phyloP scores from a whole-genome alignment of 1,139 yeast genomes.

The Blastobotrys arbuscula region DNA sequence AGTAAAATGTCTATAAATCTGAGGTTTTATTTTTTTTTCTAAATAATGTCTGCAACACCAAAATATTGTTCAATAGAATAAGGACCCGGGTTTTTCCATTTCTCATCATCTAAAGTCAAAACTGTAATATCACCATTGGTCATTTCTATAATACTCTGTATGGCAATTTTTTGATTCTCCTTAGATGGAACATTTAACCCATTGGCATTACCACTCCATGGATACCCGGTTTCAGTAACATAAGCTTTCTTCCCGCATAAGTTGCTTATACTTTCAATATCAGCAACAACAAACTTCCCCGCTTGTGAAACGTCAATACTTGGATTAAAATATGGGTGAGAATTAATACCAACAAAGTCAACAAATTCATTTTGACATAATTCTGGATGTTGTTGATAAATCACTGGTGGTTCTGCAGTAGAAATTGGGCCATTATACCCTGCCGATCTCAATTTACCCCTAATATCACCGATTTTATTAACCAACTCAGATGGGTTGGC shows the following conservation, averaged over 20 bases:
- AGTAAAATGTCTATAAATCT: background rate
- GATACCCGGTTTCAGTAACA: constrained; percentile 84
- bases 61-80: constrained; percentile 83
- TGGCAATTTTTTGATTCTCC: constrained; percentile 67
- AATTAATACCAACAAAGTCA: constrained; percentile 78
- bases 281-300: constrained; percentile 66
- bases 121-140: constrained; percentile 53
- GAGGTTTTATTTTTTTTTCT: too few relatives aligned
- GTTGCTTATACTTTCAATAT: constrained; percentile 47
- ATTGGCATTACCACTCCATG: constrained; percentile 62
- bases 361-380: constrained; percentile 63
- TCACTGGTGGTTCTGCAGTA: constrained; percentile 85
- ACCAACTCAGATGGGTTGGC: constrained; percentile 55
- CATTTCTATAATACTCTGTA: constrained; percentile 51
- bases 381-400: constrained; percentile 54
- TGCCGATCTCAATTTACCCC: constrained; percentile 48
- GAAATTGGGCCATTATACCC: constrained; percentile 77
- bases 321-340: constrained; percentile 79
- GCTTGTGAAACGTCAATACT: constrained; percentile 57
- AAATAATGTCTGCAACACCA: constrained; percentile 54
- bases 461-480: constrained; percentile 58
- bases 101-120: constrained; percentile 70
- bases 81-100: constrained; percentile 83
- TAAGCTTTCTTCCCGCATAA: constrained; percentile 41
- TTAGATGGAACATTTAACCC: constrained; percentile 69